Evolutionary conservation across 2,329 filamentous ascomycete genomes (phyloP), one percentile per base, ranked within the genome.

Genomic region (Aspergillus phoenicis): DNA sequence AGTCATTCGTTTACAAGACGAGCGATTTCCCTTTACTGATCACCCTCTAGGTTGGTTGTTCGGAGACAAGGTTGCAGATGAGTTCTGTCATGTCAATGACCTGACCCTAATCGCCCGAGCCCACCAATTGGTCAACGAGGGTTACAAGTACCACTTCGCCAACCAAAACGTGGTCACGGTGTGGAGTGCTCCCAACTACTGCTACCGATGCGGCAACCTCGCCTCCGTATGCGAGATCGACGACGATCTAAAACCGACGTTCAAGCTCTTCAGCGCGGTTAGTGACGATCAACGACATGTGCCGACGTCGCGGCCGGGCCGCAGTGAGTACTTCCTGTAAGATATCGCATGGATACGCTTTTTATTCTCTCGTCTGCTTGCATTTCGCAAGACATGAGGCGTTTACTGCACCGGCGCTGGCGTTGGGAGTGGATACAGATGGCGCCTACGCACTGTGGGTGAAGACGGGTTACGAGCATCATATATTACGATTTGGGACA

Each of bases 121-220:
- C 11, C 89, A 91, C 78, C 89, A 91, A 72, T 81, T 91, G 22
- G 89, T 91, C 65, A 91, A 91, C 68, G 89, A 91, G 77, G 89
- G 89, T 60, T 91, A 90, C 81, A 91, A 91, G 86, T 98, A 96
- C 76, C 94, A 98, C 75, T 98, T 98, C 79, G 85, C 90, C 57
- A 91, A 97, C 75, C 94, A 95, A 79, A 96, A 96, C 11, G 93
- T 97, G 45, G 93, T 97, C 17, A 90, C 88, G 1, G 88, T 90
- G 24, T 90, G 88, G 84, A 86, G 73, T 88, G 91, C 91, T 43
- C 91, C 91, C 63, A 94, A 94, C 78, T 98, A 98, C 84, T 98
- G 94, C 83, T 98, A 99, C 84, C 87, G 94, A 77, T 99, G 94
- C 74, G 95, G 95, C 73, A 99, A 99, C 79, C 91, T 90, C 63